These are phyloP conservation scores for Herpetospermum pedunculosum DNA, from an alignment of 306 rosid species.

Conservation along the genomic window DNA sequence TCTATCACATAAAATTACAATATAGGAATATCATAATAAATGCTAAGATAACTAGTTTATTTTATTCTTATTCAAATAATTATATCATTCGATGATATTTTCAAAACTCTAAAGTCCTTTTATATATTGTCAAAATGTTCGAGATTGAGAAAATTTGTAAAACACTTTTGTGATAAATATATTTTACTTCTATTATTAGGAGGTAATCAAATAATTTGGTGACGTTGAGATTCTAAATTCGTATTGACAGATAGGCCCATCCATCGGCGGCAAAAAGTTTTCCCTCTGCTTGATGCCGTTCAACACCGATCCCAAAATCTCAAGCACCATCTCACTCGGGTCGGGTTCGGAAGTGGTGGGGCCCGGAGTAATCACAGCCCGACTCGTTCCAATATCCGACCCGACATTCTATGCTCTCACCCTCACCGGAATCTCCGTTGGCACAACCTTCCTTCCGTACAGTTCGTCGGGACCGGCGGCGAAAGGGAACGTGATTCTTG, in stretches of 20 bases:
- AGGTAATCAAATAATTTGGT: too few species aligned
- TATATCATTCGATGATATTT: too few species aligned
- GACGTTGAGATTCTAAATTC: too few species aligned
- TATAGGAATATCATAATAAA: too few species aligned
- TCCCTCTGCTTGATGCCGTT: slow-evolving; percentile 38
- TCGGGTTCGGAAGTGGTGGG: slow-evolving; percentile 19
- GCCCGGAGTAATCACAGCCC: slow-evolving; percentile 12
- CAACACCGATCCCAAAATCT: not conserved
- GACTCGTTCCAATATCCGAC: not conserved
- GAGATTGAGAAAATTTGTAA: too few species aligned
- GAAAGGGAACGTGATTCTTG: slow-evolving; percentile 20
- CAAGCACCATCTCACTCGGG: slow-evolving; percentile 20
- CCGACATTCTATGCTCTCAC: slow-evolving; percentile 15
- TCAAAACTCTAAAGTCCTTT: too few species aligned
- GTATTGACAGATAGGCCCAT: slow-evolving; percentile 16
- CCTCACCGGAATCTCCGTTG: slow-evolving; percentile 23
- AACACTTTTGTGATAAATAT: too few species aligned
- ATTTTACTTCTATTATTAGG: too few species aligned
- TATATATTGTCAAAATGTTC: too few species aligned
- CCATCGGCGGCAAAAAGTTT: slow-evolving; percentile 25
- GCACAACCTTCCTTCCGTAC: not conserved
- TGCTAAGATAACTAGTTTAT: too few species aligned
- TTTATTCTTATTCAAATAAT: too few species aligned
- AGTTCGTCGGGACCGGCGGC: not conserved
- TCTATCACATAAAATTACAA: too few species aligned